A percentile compares a stretch with the other conserved stretches of the same genome.
These are phyloP conservation scores for Candida freyschussii DNA, from an alignment of 1,139 yeast species.

Conservation along the genomic window DNA sequence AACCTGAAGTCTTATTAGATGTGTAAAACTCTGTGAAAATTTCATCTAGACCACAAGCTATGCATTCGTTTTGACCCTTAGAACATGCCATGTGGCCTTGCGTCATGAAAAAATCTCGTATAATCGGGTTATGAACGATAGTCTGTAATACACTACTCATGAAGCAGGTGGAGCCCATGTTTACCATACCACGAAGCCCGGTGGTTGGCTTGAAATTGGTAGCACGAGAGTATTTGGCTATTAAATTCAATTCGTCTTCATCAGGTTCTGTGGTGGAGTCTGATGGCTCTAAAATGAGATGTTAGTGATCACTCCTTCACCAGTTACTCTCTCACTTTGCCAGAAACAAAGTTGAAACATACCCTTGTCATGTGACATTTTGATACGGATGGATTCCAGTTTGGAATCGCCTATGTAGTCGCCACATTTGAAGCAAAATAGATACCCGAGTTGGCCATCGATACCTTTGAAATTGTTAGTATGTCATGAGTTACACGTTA, in stretches of 20 bases:
- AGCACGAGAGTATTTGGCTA: slow-evolving; percentile 32
- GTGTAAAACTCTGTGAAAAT: slow-evolving; percentile 54
- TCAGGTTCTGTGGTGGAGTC: too few species aligned
- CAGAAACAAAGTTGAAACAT: too few species aligned
- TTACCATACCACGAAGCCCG: slow-evolving; percentile 83
- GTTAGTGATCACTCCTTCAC: too few species aligned
- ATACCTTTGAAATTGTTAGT: slow-evolving; percentile 29
- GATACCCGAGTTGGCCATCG: slow-evolving; percentile 51
- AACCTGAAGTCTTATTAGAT: slow-evolving; percentile 45
- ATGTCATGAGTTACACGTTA: slow-evolving; percentile 9
- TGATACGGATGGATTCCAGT: slow-evolving; percentile 37
- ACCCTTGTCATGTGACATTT: too few species aligned
- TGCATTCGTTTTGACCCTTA: slow-evolving; percentile 40
- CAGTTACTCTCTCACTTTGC: too few species aligned
- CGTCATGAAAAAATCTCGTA: slow-evolving; percentile 69
- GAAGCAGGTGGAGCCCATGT: slow-evolving; percentile 95
- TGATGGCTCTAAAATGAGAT: too few species aligned
- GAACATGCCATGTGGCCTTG: slow-evolving; percentile 52
- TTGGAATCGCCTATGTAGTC: slow-evolving; percentile 60
- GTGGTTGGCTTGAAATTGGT: slow-evolving; percentile 61
- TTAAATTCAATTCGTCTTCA: slow-evolving; percentile 11
- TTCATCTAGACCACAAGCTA: slow-evolving; percentile 79
- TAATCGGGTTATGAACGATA: slow-evolving; percentile 79
- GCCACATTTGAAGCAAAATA: slow-evolving; percentile 75
- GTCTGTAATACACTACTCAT: slow-evolving; percentile 89